A percentile compares a stretch with the other conserved stretches of the same genome.
These are phyloP conservation scores for Neonectria coccinea DNA, from an alignment of 2,329 filamentous ascomycete species.

Conservation along the genomic window DNA sequence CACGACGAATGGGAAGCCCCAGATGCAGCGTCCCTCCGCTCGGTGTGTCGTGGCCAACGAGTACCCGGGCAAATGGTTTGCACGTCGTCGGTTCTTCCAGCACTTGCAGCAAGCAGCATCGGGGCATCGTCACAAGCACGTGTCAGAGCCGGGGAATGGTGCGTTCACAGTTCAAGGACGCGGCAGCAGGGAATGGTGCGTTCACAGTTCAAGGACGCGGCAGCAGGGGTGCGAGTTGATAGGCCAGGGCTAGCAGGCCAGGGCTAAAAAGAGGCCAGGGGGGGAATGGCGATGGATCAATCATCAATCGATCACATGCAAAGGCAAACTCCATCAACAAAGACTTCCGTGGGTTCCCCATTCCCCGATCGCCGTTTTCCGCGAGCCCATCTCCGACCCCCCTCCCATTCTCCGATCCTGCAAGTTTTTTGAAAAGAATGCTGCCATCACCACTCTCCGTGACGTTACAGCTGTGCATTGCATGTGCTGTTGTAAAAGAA, in stretches of 20 bases:
- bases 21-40: not conserved
- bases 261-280: constrained; percentile 13
- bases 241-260: constrained; percentile 13
- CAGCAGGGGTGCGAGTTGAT: constrained; percentile 12
- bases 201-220: constrained; percentile 10
- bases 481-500: not conserved
- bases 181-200: constrained; percentile 30
- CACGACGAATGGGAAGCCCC: not conserved
- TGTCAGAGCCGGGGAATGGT: constrained; percentile 44
- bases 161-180: constrained; percentile 17
- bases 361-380: constrained; percentile 5
- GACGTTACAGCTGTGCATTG: not conserved
- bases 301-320: constrained; percentile 42
- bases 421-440: not conserved
- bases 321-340: constrained; percentile 25
- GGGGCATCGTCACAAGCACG: constrained; percentile 38
- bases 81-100: not conserved
- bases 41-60: too few relatives aligned
- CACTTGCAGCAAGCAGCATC: not conserved
- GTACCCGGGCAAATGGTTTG: not conserved
- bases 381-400: not conserved
- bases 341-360: constrained; percentile 7
- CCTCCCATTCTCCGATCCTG: not conserved
- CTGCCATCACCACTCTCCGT: not conserved
- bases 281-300: constrained; percentile 19